Evolutionary conservation across 257 asterid genomes (phyloP).

Genomic region (Salvia splendens): DNA sequence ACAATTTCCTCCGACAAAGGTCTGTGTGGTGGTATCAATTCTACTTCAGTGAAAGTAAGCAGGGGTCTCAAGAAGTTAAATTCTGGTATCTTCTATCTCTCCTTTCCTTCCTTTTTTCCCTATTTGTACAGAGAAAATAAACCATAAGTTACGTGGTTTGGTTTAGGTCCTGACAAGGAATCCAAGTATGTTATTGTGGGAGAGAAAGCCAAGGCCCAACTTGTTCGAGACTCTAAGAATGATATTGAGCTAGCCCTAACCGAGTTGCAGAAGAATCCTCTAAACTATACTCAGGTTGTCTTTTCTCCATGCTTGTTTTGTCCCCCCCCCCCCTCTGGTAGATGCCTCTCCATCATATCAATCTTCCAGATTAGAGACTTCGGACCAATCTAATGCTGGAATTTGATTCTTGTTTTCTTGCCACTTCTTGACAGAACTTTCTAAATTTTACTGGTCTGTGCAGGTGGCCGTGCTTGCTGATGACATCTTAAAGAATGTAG

Average conservation of each 20-base stretch:
- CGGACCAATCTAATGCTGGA: conserved; percentile 10
- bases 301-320: conserved; percentile 3
- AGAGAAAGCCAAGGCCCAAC: conserved; percentile 96
- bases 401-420: neutral
- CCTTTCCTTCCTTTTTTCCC: conserved; percentile 7
- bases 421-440: neutral
- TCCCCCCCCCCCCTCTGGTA: neutral
- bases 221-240: conserved; percentile 82
- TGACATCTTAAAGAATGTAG: conserved; percentile 91
- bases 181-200: conserved; percentile 78
- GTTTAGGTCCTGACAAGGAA: conserved; percentile 83
- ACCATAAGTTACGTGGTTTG: conserved; percentile 20
- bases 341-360: neutral
- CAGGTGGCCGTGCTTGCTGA: conserved; percentile 98
- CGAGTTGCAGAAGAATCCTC: conserved; percentile 91
- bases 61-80: conserved; percentile 67
- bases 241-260: conserved; percentile 64
- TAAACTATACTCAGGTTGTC: conserved; percentile 90
- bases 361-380: neutral
- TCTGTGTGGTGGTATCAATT: conserved; percentile 98
- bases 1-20: conserved; percentile 93
- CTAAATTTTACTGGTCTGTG: conserved; percentile 30
- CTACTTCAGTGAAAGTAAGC: conserved; percentile 92
- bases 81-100: conserved; percentile 50
- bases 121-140: conserved; percentile 7